Evolutionary conservation across 805 yeast genomes (phyloP).

Genomic region (Zygosaccharomyces gambellarensis): DNA sequence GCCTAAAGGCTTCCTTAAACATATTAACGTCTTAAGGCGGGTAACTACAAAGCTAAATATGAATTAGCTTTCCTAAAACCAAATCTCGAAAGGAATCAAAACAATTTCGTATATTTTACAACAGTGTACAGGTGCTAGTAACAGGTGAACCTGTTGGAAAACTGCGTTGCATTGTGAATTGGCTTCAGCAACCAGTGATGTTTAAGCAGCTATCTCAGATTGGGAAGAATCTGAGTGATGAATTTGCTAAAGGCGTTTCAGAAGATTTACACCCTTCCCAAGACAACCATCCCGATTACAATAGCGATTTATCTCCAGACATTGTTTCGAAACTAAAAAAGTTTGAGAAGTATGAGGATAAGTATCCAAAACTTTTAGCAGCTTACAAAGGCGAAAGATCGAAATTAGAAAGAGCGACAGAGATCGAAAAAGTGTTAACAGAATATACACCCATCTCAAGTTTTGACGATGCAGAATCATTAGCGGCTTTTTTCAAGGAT

Average conservation of each 20-base stretch:
- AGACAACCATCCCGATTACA: slow-evolving; percentile 16
- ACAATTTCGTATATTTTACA: too few species aligned
- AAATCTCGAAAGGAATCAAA: neutral
- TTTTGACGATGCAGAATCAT: slow-evolving; percentile 63
- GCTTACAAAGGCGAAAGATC: slow-evolving; percentile 82
- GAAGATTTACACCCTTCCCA: slow-evolving; percentile 26
- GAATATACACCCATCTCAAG: slow-evolving; percentile 80
- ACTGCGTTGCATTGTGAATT: neutral
- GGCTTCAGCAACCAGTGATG: slow-evolving; percentile 34
- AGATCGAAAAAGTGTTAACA: slow-evolving; percentile 63
- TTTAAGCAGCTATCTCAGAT: slow-evolving; percentile 56
- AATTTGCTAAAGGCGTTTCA: slow-evolving; percentile 43
- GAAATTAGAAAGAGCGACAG: slow-evolving; percentile 51
- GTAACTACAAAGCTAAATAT: neutral
- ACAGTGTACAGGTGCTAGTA: neutral
- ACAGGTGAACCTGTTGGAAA: neutral
- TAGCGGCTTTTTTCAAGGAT: slow-evolving; percentile 66
- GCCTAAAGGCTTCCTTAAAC: too few species aligned
- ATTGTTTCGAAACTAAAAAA: slow-evolving; percentile 62
- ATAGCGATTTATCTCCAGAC: slow-evolving; percentile 50
- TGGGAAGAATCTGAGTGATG: slow-evolving; percentile 60
- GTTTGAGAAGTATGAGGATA: slow-evolving; percentile 81
- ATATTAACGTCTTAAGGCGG: neutral
- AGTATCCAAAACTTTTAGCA: slow-evolving; percentile 76
- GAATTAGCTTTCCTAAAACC: neutral